phyloP scores from a whole-genome alignment of 768 basidiomycete species.

The Xerocomellus dryophilus region DNA sequence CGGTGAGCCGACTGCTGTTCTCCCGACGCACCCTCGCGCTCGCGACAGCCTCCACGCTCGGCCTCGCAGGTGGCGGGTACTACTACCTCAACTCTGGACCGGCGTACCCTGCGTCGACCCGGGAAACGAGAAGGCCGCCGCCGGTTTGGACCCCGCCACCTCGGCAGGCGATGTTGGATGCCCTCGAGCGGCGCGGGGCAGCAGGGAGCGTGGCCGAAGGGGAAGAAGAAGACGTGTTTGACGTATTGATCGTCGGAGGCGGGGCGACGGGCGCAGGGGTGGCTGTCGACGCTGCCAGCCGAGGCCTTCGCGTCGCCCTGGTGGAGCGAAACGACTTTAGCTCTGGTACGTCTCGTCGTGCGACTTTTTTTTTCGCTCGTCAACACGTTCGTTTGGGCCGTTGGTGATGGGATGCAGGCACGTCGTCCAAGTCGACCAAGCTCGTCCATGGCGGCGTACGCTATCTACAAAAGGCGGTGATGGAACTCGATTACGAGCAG shows the following conservation, averaged over 20 bases:
- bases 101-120: slow-evolving; percentile 59
- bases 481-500: slow-evolving; percentile 94
- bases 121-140: slow-evolving; percentile 66
- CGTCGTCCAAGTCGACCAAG: slow-evolving; percentile 96
- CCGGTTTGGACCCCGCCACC: slow-evolving; percentile 78
- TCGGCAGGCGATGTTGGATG: slow-evolving; percentile 59
- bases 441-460: slow-evolving; percentile 97
- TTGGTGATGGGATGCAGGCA: slow-evolving; percentile 47
- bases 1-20: slow-evolving; percentile 36
- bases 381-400: too few species aligned
- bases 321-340: slow-evolving; percentile 93
- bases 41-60: slow-evolving; percentile 49
- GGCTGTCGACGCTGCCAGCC: slow-evolving; percentile 90
- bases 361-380: neutral
- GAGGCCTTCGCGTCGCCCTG: slow-evolving; percentile 89
- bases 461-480: slow-evolving; percentile 94
- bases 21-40: slow-evolving; percentile 55
- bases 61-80: slow-evolving; percentile 59
- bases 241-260: slow-evolving; percentile 84
- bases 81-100: slow-evolving; percentile 75
- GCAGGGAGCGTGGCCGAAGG: slow-evolving; percentile 21
- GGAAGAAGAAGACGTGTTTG: slow-evolving; percentile 57
- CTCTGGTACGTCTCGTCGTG: slow-evolving; percentile 52
- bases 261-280: slow-evolving; percentile 96
- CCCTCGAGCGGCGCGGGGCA: slow-evolving; percentile 35